Evolutionary conservation across 2,329 filamentous ascomycete genomes (phyloP).

Genomic region (Aureobasidium sp.): DNA sequence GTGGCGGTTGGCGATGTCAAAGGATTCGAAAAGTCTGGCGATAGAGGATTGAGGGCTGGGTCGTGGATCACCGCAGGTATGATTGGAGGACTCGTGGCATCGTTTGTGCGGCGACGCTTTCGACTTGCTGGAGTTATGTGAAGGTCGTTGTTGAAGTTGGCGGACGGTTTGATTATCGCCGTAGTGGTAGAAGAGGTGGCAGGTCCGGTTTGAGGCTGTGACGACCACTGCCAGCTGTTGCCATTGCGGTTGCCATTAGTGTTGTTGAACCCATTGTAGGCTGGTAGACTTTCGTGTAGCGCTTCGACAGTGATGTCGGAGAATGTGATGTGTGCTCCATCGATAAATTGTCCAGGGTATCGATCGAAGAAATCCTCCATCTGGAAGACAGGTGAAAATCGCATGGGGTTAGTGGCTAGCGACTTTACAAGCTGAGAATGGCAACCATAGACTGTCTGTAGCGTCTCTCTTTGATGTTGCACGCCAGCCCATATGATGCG

Average conservation of each 20-base stretch:
- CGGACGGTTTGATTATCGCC: background rate
- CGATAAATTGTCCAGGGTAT: slow-evolving; percentile 77
- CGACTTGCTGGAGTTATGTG: background rate
- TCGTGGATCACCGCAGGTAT: slow-evolving; percentile 20
- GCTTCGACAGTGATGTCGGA: slow-evolving; percentile 71
- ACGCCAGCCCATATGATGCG: slow-evolving; percentile 80
- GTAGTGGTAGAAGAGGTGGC: background rate
- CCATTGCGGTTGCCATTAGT: slow-evolving; percentile 1
- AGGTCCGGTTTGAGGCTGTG: background rate
- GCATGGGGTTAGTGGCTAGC: slow-evolving; percentile 71
- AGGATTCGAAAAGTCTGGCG: background rate
- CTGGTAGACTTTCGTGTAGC: slow-evolving; percentile 40
- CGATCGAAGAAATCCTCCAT: slow-evolving; percentile 90
- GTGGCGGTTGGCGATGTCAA: slow-evolving; percentile 13
- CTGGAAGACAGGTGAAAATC: slow-evolving; percentile 83
- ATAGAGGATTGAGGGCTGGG: slow-evolving; percentile 13
- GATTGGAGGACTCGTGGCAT: slow-evolving; percentile 10
- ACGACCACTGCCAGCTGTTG: slow-evolving; percentile 19
- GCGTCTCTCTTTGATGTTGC: slow-evolving; percentile 81
- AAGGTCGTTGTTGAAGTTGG: background rate
- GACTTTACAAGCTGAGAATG: slow-evolving; percentile 84
- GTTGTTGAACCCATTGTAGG: slow-evolving; percentile 21
- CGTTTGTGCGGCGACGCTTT: slow-evolving; percentile 21
- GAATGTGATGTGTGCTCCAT: slow-evolving; percentile 79
- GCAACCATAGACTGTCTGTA: slow-evolving; percentile 81